A percentile compares a stretch with the other conserved stretches of the same genome.
Conservation (phyloP, 148 eudicot genomes). For the Chenopodium album region DNA sequence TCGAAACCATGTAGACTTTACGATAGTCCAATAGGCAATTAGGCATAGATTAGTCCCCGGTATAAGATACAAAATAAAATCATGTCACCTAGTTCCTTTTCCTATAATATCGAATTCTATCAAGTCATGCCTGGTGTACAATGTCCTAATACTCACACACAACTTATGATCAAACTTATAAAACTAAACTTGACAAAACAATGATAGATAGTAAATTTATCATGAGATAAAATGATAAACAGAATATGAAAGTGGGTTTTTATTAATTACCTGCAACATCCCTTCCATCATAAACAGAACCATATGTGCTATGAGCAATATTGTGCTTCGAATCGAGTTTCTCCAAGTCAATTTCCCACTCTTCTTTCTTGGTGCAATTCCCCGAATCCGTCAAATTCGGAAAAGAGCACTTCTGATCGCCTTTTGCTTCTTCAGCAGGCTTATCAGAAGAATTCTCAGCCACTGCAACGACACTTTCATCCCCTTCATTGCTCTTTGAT, state of each 20-base stretch:
- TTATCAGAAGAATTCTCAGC: slow-evolving; percentile 35
- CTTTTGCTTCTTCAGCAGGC: slow-evolving; percentile 24
- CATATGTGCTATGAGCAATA: slow-evolving; percentile 82
- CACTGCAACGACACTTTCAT: slow-evolving; percentile 28
- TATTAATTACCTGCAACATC: slow-evolving; percentile 75
- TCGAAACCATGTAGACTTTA: neutral
- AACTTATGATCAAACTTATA: neutral
- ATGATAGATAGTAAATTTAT: no score
- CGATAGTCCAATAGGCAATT: neutral
- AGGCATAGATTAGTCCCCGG: neutral
- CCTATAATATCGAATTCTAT: neutral
- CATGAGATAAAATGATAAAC: neutral
- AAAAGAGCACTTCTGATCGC: slow-evolving; percentile 10
- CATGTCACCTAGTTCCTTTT: neutral
- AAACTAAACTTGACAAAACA: neutral
- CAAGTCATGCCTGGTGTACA: neutral
- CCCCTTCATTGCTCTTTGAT: slow-evolving; percentile 35
- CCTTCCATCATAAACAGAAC: slow-evolving; percentile 78
- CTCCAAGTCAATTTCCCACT: slow-evolving; percentile 78
- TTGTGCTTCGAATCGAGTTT: slow-evolving; percentile 64
- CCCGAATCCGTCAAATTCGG: slow-evolving; percentile 32
- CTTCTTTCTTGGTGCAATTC: slow-evolving; percentile 44
- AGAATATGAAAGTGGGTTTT: neutral
- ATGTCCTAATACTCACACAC: no score
- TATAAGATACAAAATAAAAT: neutral